Base-by-base conservation (phyloP, 1,284 basidiomycete species). In the Trichosporon sp. region DNA sequence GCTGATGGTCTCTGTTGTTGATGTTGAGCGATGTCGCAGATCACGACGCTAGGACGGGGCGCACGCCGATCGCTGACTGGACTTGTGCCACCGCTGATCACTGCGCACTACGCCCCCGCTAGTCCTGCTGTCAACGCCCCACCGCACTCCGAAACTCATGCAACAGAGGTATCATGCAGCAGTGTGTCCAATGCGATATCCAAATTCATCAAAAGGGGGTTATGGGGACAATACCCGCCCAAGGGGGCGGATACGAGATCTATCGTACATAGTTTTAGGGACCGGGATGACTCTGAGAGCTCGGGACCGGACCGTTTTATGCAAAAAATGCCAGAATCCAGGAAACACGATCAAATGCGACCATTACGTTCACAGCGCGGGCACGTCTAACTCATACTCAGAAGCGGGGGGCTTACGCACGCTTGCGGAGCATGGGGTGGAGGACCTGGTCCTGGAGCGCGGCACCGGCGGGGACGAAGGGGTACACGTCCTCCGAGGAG, bases 401-500 rank as follows among this genome's bases (percentile, higher is more conserved):
- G 12, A 16, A 4, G 40, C 35, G 40, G 14, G 14, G 10, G 4
- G 35, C 59, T 68, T 74, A 76, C 19, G 73, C 70, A 40, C 71
- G 71, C 71, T 75, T 74, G 70, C 71, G 73, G 67, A 77, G 78
- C 61, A 79, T 71, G 48, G 78, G 78, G 73, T 78, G 77, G 66
- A 78, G 76, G 70, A 93, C 85, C 83, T 92, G 92, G 85, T 98
- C 93, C 81, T 97, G 92, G 66, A 97, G 87, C 67, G 94, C 93
- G 84, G 94, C 95, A 66, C 93, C 94, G 46, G 94, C 94, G 6
- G 92, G 89, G 32, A 93, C 91, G 91, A 84, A 83, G 65, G 80
- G 96, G 89, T 94, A 98, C 71, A 97, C 95, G 83, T 98, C 95
- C 86, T 98, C 96, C 77, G 90, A 90, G 78, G 74, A 90, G 43